Percentiles rank a stretch among this genome's conserved stretches.
These are phyloP conservation scores for Craterostigma plantagineum DNA, from an alignment of 257 asterid genomes.

Conservation along the genomic window DNA sequence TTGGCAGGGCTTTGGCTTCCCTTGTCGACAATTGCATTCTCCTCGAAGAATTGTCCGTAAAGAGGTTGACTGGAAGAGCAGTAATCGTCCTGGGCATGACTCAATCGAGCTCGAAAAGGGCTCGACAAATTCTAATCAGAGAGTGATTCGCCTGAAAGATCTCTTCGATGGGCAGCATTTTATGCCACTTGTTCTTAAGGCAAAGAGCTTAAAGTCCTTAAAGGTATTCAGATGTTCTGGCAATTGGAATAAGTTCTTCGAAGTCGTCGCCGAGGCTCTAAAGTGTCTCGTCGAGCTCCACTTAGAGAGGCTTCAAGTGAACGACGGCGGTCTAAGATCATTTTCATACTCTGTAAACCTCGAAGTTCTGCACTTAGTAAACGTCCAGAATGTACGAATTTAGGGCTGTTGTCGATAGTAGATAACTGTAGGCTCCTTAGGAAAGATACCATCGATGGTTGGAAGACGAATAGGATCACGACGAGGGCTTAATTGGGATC, in stretches of 20 bases:
- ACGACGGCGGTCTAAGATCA: constrained; percentile 39
- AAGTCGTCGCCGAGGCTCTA: constrained; percentile 24
- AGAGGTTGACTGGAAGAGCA: constrained; percentile 55
- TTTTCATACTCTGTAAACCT: constrained; percentile 36
- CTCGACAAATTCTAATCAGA: constrained; percentile 16
- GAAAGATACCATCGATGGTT: constrained; percentile 79
- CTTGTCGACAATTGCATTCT: constrained; percentile 42
- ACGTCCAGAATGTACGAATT: constrained; percentile 59
- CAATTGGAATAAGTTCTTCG: constrained; percentile 74
- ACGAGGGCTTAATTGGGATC: constrained; percentile 49
- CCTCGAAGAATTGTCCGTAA: constrained; percentile 64
- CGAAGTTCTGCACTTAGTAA: constrained; percentile 73
- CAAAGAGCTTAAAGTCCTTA: constrained; percentile 42
- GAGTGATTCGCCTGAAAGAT: constrained; percentile 55
- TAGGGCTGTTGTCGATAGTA: constrained; percentile 42
- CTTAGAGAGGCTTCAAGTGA: constrained; percentile 68
- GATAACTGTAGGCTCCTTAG: constrained; percentile 49
- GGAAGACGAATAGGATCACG: constrained; percentile 72
- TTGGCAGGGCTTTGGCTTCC: constrained; percentile 68
- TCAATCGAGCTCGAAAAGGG: constrained; percentile 15
- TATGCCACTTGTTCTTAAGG: constrained; percentile 51
- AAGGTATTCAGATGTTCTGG: constrained; percentile 76
- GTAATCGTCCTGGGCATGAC: constrained; percentile 24
- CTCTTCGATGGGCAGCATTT: constrained; percentile 72
- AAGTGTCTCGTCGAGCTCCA: constrained; percentile 45